A percentile compares a stretch with the other conserved stretches of the same genome.
These are phyloP conservation scores for Candida adriatica DNA, from an alignment of 805 yeast species.

Conservation along the genomic window DNA sequence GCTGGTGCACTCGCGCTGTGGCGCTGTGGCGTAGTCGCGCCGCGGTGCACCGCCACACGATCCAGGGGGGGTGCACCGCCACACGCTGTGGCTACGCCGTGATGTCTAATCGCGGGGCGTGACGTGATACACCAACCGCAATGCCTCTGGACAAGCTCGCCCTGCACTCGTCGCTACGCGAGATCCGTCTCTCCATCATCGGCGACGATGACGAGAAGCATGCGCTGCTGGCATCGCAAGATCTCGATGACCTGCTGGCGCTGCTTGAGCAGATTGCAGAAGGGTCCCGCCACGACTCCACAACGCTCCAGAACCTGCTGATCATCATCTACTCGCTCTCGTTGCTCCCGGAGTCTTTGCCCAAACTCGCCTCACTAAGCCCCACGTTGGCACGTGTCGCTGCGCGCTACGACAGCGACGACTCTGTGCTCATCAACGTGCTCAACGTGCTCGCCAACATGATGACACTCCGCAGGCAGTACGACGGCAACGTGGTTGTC, in stretches of 20 bases:
- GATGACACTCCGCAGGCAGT: conserved; percentile 5
- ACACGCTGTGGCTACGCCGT: no score
- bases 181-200: conserved; percentile 15
- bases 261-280: conserved; percentile 3
- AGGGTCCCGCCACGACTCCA: conserved; percentile 1
- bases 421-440: conserved; percentile 5
- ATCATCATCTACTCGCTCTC: conserved; percentile 21
- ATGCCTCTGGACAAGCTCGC: no score
- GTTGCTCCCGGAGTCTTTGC: conserved; percentile 6
- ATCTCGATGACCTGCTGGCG: conserved; percentile 5
- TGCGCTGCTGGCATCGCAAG: conserved; percentile 6
- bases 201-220: conserved; percentile 21
- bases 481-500: conserved; percentile 4
- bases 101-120: no score
- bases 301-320: conserved; percentile 12
- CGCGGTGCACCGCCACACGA: no score
- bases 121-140: no score
- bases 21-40: no score
- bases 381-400: conserved; percentile 11
- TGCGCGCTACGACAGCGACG: conserved; percentile 3
- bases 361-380: conserved; percentile 8
- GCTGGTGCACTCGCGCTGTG: no score
- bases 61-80: no score
- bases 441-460: conserved; percentile 8
- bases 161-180: conserved; percentile 7